Conservation (phyloP, 768 basidiomycete species). For the Sarcodon aspratus region DNA sequence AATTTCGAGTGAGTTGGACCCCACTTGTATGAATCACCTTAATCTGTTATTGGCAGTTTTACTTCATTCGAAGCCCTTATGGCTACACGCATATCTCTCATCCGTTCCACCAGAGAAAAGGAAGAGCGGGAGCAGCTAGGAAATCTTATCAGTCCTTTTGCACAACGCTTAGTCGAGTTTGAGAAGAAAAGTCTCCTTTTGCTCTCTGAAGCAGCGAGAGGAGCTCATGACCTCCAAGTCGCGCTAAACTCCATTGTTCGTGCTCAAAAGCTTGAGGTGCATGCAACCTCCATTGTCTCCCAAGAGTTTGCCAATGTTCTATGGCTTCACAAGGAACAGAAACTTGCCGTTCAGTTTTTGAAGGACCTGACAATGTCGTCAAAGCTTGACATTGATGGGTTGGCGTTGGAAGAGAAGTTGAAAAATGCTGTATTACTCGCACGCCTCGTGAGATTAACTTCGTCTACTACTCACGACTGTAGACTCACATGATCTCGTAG, state of each 20-base stretch:
- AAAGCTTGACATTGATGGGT: conserved; percentile 1
- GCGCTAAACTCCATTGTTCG: conserved; percentile 78
- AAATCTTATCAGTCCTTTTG: conserved; percentile 44
- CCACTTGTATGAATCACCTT: conserved; percentile 6
- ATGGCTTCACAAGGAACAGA: conserved; percentile 82
- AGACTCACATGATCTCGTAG: conserved; percentile 25
- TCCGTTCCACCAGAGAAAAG: conserved; percentile 56
- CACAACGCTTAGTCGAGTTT: conserved; percentile 35
- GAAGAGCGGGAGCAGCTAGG: conserved; percentile 75
- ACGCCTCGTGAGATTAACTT: conserved; percentile 40
- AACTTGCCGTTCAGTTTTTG: conserved; percentile 67
- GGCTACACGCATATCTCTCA: conserved; percentile 72
- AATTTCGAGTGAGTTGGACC: conserved; percentile 51
- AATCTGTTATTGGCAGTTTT: conserved; percentile 38
- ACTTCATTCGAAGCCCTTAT: conserved; percentile 62
- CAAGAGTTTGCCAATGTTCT: conserved; percentile 85
- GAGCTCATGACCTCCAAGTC: conserved; percentile 58
- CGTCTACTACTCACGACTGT: background rate
- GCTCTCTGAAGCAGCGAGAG: conserved; percentile 63
- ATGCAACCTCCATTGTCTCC: conserved; percentile 40
- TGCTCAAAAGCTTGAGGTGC: conserved; percentile 50
- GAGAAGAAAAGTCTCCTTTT: conserved; percentile 64
- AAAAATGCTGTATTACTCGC: conserved; percentile 40
- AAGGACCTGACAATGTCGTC: conserved; percentile 24
- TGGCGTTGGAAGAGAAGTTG: background rate